A percentile compares a stretch with the other conserved stretches of the same genome.
These are phyloP conservation scores for Diaporthe australafricana DNA, from an alignment of 2,329 filamentous ascomycete species.

Conservation along the genomic window DNA sequence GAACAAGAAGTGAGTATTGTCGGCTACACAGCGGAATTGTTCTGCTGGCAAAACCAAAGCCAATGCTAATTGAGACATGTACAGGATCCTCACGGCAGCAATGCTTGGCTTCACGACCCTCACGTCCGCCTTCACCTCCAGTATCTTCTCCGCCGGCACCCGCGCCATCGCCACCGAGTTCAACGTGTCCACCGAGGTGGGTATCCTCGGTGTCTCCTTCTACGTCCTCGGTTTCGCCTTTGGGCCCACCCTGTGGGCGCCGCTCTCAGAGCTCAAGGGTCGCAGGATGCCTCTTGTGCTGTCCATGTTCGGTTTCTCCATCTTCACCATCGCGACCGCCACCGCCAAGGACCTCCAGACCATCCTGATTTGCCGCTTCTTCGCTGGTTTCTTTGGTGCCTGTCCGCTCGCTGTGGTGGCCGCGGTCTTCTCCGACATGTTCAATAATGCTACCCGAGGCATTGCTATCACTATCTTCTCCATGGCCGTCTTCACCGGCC, in stretches of 20 bases:
- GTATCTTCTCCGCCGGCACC: conserved; percentile 79
- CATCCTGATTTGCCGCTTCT: conserved; percentile 78
- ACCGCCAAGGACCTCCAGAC: conserved; percentile 76
- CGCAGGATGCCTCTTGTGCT: conserved; percentile 71
- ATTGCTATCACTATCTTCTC: conserved; percentile 69
- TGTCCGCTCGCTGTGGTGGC: conserved; percentile 76
- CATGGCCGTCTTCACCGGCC: conserved; percentile 74
- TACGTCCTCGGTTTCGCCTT: conserved; percentile 80
- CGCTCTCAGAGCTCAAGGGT: conserved; percentile 78
- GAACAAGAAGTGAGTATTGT: conserved; percentile 74
- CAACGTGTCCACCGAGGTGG: conserved; percentile 70
- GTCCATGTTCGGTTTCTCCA: conserved; percentile 75
- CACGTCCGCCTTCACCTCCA: conserved; percentile 77
- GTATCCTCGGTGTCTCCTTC: conserved; percentile 73
- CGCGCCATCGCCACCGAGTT: conserved; percentile 67
- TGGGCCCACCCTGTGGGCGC: conserved; percentile 79
- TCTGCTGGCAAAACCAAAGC: not conserved
- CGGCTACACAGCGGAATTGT: conserved; percentile 20
- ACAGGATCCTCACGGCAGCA: conserved; percentile 69
- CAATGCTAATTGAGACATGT: conserved; percentile 43
- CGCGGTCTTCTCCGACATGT: conserved; percentile 79
- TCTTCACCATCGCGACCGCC: conserved; percentile 75
- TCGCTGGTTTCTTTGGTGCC: conserved; percentile 78
- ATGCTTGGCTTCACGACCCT: conserved; percentile 82
- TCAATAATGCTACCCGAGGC: conserved; percentile 72